phyloP scores from a whole-genome alignment of 257 asterid species.

The Solanum corneliomulleri region DNA sequence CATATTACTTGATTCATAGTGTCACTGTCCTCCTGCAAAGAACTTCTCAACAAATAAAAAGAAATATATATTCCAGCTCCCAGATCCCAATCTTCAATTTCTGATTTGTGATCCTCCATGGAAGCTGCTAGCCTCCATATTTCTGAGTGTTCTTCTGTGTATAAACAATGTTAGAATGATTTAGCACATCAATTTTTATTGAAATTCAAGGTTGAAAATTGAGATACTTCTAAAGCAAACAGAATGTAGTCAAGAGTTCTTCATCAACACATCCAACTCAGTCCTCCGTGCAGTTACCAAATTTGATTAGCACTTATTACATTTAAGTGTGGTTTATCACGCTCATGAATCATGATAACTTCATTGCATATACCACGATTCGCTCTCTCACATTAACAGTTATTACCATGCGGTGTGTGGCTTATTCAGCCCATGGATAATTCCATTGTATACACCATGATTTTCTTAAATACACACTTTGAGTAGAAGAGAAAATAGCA shows the following conservation, averaged over 20 bases:
- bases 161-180: constrained; percentile 1
- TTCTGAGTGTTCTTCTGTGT: constrained; percentile 66
- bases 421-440: not conserved
- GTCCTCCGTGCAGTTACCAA: not conserved
- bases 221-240: not conserved
- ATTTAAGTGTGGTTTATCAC: not conserved
- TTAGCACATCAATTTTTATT: not conserved
- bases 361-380: not conserved
- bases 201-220: not conserved
- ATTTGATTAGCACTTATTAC: not conserved
- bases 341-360: not conserved
- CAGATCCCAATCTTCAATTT: constrained; percentile 92
- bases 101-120: constrained; percentile 78
- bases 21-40: constrained; percentile 53
- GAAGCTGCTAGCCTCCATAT: constrained; percentile 69
- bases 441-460: not conserved
- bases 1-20: constrained; percentile 56
- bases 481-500: not conserved
- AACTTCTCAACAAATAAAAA: constrained; percentile 48
- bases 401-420: not conserved
- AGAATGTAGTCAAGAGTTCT: not conserved
- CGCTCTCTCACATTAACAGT: not conserved
- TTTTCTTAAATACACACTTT: not conserved
- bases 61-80: constrained; percentile 91
- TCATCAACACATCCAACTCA: not conserved